Conservation (phyloP, 148 eudicot genomes). For the Diospyros lotus region DNA sequence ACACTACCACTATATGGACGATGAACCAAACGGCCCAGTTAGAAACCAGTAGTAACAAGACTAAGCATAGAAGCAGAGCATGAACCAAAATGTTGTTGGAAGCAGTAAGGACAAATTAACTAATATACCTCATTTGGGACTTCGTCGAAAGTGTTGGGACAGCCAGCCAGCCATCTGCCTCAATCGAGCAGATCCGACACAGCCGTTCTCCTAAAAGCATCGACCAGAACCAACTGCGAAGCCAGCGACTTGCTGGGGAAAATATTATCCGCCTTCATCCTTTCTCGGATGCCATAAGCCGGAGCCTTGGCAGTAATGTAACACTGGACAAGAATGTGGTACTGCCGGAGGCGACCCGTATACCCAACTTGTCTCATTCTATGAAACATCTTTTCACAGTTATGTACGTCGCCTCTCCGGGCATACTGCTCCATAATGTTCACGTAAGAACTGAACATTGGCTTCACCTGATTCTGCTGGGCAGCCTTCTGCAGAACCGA, state of each 20-base stretch:
- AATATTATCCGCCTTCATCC: constrained; percentile 80
- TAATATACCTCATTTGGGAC: neutral
- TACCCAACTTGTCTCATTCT: constrained; percentile 75
- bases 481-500: constrained; percentile 53
- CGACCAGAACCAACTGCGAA: constrained; percentile 41
- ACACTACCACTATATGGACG: too few relatives aligned
- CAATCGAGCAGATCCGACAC: constrained; percentile 68
- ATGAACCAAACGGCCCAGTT: too few relatives aligned
- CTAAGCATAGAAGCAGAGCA: neutral
- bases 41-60: too few relatives aligned
- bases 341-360: constrained; percentile 39
- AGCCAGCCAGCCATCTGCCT: constrained; percentile 10
- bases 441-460: constrained; percentile 53
- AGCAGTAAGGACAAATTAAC: neutral
- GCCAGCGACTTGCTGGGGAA: constrained; percentile 47
- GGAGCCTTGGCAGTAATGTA: constrained; percentile 68
- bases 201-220: constrained; percentile 55
- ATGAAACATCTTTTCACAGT: constrained; percentile 70
- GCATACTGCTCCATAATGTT: constrained; percentile 68
- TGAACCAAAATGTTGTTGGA: neutral
- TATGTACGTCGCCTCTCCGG: constrained; percentile 69
- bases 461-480: constrained; percentile 33
- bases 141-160: neutral
- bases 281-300: constrained; percentile 75
- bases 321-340: constrained; percentile 33